phyloP scores from a whole-genome alignment of 495 filamentous ascomycete genomes.

The Glonium stellatum region DNA sequence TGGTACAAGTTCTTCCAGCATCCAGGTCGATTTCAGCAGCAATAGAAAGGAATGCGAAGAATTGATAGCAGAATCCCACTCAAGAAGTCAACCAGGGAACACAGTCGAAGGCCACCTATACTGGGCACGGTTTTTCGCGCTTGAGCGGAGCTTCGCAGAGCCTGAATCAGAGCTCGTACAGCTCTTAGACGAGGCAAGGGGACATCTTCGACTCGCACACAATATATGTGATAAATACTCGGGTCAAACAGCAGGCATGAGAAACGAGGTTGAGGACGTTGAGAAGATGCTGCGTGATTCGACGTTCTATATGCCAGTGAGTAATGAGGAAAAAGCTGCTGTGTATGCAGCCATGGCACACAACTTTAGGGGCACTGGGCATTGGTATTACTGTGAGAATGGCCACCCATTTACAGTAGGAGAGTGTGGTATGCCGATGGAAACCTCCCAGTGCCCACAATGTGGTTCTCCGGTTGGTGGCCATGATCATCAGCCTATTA shows the following conservation, averaged over 20 bases:
- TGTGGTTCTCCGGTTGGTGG: slow-evolving; percentile 59
- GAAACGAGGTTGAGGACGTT: slow-evolving; percentile 31
- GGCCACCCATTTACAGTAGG: slow-evolving; percentile 67
- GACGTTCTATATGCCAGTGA: slow-evolving; percentile 43
- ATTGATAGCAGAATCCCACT: slow-evolving; percentile 29
- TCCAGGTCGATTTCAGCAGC: slow-evolving; percentile 19
- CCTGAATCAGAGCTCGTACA: slow-evolving; percentile 2
- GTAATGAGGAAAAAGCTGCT: slow-evolving; percentile 41
- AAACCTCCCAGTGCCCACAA: slow-evolving; percentile 57
- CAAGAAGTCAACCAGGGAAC: slow-evolving; percentile 28
- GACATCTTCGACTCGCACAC: slow-evolving; percentile 29
- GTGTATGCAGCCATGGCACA: slow-evolving; percentile 32
- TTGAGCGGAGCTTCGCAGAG: slow-evolving; percentile 28
- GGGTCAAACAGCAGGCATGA: slow-evolving; percentile 32
- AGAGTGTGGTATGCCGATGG: slow-evolving; percentile 65
- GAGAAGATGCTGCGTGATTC: slow-evolving; percentile 34
- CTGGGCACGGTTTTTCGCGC: slow-evolving; percentile 35
- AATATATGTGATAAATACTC: slow-evolving; percentile 27
- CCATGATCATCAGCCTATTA: slow-evolving; percentile 43
- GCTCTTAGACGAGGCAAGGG: slow-evolving; percentile 14
- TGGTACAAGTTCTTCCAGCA: not conserved
- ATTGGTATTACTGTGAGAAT: slow-evolving; percentile 65
- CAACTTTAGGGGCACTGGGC: slow-evolving; percentile 33
- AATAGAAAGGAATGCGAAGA: slow-evolving; percentile 21
- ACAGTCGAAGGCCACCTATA: slow-evolving; percentile 36